These are phyloP conservation scores for Neurospora sp. DNA, from an alignment of 495 filamentous ascomycete genomes.

Conservation along the genomic window DNA sequence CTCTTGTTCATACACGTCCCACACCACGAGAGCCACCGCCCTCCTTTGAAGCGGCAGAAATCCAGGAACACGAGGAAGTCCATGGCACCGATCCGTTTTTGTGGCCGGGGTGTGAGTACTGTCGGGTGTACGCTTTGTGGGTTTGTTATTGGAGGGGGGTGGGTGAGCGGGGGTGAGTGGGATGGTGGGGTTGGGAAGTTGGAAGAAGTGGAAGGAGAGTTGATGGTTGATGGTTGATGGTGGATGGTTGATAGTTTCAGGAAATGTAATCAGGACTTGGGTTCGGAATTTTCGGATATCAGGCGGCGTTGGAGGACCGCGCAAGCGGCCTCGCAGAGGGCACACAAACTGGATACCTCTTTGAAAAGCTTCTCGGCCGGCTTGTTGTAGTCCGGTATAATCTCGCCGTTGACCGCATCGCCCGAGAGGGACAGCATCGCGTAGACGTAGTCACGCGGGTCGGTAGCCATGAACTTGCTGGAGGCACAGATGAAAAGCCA, in stretches of 20 bases:
- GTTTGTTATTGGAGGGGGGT: neutral
- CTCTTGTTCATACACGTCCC: fast-evolving
- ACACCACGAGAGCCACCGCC: neutral
- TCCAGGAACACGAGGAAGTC: neutral
- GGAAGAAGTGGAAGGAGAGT: neutral
- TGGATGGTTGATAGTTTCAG: too few species aligned
- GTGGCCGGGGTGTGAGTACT: neutral
- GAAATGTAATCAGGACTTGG: too few species aligned
- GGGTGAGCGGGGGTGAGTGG: neutral
- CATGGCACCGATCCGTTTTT: neutral
- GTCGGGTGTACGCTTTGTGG: neutral
- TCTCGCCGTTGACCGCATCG: too few species aligned
- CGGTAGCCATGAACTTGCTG: too few species aligned
- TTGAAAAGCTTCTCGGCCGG: neutral
- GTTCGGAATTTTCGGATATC: too few species aligned
- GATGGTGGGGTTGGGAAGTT: neutral
- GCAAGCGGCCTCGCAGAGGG: too few species aligned
- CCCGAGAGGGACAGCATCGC: too few species aligned
- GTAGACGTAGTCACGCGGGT: too few species aligned
- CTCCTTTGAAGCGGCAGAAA: neutral
- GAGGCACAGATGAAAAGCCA: too few species aligned
- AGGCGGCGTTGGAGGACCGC: too few species aligned
- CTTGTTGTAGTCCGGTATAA: too few species aligned
- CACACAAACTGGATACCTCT: neutral
- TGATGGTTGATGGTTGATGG: neutral